These are phyloP conservation scores for Cornus florida DNA, from an alignment of 148 eudicot genomes.

Conservation along the genomic window DNA sequence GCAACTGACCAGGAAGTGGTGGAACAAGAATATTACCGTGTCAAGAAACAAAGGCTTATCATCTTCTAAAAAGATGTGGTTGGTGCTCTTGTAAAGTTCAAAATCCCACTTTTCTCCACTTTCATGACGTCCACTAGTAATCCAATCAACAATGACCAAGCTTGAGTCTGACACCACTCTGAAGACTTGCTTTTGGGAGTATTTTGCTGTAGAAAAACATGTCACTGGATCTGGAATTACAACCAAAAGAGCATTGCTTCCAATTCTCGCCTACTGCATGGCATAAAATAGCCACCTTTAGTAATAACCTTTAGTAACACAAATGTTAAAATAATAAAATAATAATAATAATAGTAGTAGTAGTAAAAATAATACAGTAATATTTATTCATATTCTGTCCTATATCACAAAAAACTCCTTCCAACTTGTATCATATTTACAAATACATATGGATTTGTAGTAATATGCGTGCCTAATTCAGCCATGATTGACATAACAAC, in stretches of 20 bases:
- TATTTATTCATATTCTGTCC: too few species aligned
- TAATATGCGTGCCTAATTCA: too few species aligned
- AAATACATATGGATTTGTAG: too few species aligned
- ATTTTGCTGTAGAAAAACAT: constrained; percentile 84
- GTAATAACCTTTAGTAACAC: neutral
- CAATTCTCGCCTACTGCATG: constrained; percentile 84
- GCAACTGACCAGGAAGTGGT: neutral
- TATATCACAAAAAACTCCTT: too few species aligned
- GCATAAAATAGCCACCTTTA: constrained; percentile 34
- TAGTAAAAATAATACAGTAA: too few species aligned
- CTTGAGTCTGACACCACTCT: constrained; percentile 64
- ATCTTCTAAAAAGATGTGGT: constrained; percentile 66
- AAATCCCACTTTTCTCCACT: constrained; percentile 98
- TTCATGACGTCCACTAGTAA: constrained; percentile 97
- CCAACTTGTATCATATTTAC: too few species aligned
- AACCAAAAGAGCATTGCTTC: constrained; percentile 67
- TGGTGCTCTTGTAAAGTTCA: constrained; percentile 70
- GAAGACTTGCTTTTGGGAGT: constrained; percentile 83
- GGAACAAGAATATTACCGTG: constrained; percentile 49
- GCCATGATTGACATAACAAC: too few species aligned
- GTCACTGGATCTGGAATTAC: constrained; percentile 97
- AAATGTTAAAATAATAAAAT: too few species aligned
- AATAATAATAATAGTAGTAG: too few species aligned
- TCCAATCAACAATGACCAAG: constrained; percentile 93
- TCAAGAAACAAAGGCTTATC: constrained; percentile 84